Evolutionary conservation across 2,329 filamentous ascomycete genomes (phyloP).

Genomic region (Venturia pyrina): DNA sequence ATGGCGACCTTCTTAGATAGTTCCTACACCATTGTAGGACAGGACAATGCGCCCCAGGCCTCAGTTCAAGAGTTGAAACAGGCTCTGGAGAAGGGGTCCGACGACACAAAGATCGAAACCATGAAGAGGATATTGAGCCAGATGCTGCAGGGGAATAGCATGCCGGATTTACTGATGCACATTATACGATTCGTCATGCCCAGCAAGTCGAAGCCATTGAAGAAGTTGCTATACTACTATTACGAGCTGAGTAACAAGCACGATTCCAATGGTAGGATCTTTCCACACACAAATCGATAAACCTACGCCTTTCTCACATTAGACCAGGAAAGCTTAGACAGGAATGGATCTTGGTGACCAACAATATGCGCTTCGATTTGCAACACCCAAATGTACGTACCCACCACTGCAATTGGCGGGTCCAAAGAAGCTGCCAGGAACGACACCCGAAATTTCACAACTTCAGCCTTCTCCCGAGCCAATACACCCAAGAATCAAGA

Average conservation of each 20-base stretch:
- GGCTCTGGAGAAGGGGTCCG: conserved; percentile 86
- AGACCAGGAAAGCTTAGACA: conserved; percentile 69
- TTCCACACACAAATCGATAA: conserved; percentile 25
- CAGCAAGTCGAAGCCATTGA: conserved; percentile 59
- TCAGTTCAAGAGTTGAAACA: conserved; percentile 83
- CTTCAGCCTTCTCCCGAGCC: no score
- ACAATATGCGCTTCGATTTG: conserved; percentile 94
- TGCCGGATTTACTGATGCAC: conserved; percentile 95
- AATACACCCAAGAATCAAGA: no score
- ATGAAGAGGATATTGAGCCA: conserved; percentile 82
- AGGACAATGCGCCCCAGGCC: conserved; percentile 91
- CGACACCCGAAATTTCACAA: no score
- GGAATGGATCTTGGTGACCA: conserved; percentile 99
- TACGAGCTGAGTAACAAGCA: conserved; percentile 98
- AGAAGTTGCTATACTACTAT: conserved; percentile 98
- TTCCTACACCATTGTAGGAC: conserved; percentile 92
- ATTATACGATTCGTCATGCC: conserved; percentile 99
- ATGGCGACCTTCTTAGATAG: conserved; percentile 63
- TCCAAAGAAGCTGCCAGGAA: no score
- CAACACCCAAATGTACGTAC: conserved; percentile 88
- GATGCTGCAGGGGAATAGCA: conserved; percentile 96
- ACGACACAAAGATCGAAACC: conserved; percentile 86
- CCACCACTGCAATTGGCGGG: conserved; percentile 51
- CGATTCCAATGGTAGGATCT: conserved; percentile 52
- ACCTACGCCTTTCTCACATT: background rate